phyloP scores from a whole-genome alignment of 1,139 yeast genomes.

The Hansenula lynferdii region DNA sequence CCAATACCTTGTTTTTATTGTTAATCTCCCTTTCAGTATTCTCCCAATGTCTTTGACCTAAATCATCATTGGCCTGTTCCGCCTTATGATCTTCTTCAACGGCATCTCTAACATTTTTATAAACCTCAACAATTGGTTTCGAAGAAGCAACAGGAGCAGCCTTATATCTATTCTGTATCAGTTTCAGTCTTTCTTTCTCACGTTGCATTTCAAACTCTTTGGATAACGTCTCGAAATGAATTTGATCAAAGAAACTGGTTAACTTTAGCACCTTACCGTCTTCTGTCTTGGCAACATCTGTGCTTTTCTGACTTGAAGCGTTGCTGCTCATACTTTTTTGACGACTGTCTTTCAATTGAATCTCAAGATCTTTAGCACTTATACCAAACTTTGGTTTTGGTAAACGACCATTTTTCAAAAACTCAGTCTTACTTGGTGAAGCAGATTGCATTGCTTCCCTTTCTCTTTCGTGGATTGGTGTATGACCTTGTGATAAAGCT shows the following conservation, averaged over 20 bases:
- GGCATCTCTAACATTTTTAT: conserved; percentile 85
- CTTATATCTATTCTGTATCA: conserved; percentile 57
- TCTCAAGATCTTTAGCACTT: conserved; percentile 22
- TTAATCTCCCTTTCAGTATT: conserved; percentile 13
- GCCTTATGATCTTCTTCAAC: conserved; percentile 41
- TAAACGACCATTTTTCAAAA: neutral
- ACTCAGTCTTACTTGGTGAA: neutral
- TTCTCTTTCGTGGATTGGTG: conserved; percentile 2
- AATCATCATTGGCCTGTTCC: conserved; percentile 11
- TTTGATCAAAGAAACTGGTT: conserved; percentile 66
- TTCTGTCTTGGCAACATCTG: conserved; percentile 14
- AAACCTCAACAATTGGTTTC: conserved; percentile 88
- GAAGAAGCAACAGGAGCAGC: conserved; percentile 76
- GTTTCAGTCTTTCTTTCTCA: conserved; percentile 66
- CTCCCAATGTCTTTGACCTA: conserved; percentile 7
- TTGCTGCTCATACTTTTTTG: conserved; percentile 17
- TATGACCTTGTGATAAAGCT: neutral
- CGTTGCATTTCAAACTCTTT: conserved; percentile 85
- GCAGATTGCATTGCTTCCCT: neutral
- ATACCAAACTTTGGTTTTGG: conserved; percentile 18
- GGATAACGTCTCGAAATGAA: conserved; percentile 78
- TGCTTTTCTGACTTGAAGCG: conserved; percentile 9
- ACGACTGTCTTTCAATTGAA: conserved; percentile 25
- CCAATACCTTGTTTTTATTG: conserved; percentile 12
- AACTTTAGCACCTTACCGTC: conserved; percentile 53